Percentiles rank a stretch among this genome's conserved stretches.
Evolutionary conservation across 2,329 filamentous ascomycete species (phyloP).

Genomic region (Teratosphaeria destructans): DNA sequence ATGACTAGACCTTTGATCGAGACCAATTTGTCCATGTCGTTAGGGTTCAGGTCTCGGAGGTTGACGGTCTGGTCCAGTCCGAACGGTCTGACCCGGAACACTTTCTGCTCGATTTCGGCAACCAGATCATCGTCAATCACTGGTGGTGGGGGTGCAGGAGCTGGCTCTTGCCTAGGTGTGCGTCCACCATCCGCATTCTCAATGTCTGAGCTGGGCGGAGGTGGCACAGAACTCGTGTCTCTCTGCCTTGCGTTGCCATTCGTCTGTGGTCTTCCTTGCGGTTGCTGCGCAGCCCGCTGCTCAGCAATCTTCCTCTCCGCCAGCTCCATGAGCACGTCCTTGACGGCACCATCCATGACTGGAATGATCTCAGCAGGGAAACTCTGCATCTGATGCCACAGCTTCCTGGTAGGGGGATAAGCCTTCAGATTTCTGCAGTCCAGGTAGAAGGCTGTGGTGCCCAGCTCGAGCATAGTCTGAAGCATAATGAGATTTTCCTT

Average conservation of each 20-base stretch:
- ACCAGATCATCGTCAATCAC: constrained; percentile 55
- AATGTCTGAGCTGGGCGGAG: constrained; percentile 69
- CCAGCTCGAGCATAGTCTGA: constrained; percentile 82
- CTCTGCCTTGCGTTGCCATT: constrained; percentile 18
- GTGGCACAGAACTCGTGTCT: constrained; percentile 60
- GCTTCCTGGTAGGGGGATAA: constrained; percentile 82
- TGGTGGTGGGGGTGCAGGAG: constrained; percentile 15
- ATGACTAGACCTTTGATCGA: constrained; percentile 95
- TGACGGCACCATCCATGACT: constrained; percentile 88
- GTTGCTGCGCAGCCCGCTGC: constrained; percentile 34
- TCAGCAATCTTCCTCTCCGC: constrained; percentile 69
- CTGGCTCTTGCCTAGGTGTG: constrained; percentile 1
- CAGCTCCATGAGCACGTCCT: constrained; percentile 86
- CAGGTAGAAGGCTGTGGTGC: constrained; percentile 73
- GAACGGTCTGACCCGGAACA: constrained; percentile 81
- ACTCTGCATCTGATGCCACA: constrained; percentile 89
- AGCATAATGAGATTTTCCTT: constrained; percentile 78
- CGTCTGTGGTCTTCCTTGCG: constrained; percentile 12
- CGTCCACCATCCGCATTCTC: constrained; percentile 18
- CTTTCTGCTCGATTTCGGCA: constrained; percentile 66
- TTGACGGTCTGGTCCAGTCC: constrained; percentile 81
- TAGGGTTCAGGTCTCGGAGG: constrained; percentile 85
- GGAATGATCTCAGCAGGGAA: constrained; percentile 96
- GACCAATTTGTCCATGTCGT: constrained; percentile 92
- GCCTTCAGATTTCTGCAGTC: constrained; percentile 83